Evolutionary conservation across 1,139 yeast species (phyloP).

Genomic region (Blastobotrys illinoisensis): DNA sequence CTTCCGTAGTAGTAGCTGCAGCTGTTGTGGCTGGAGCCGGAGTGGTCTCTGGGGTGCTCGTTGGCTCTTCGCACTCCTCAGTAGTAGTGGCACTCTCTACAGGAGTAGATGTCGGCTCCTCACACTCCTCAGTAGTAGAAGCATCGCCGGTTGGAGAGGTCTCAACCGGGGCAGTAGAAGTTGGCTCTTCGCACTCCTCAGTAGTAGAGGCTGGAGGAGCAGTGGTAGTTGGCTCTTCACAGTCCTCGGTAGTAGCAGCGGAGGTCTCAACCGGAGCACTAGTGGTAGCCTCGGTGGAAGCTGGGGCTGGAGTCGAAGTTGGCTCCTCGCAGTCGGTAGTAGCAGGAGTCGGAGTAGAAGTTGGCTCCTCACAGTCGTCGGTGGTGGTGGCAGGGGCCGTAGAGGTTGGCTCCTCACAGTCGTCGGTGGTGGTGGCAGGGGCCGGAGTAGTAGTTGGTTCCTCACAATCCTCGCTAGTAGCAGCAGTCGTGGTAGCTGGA

Average conservation of each 20-base stretch:
- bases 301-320: neutral
- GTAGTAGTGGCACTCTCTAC: neutral
- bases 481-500: neutral
- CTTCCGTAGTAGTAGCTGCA: neutral
- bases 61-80: neutral
- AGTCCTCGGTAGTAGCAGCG: neutral
- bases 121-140: neutral
- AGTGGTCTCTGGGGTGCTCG: neutral
- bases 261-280: neutral
- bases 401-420: neutral
- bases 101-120: neutral
- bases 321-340: neutral
- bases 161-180: neutral
- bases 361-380: neutral
- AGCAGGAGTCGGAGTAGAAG: neutral
- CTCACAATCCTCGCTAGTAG: neutral
- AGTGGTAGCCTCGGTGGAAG: neutral
- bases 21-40: neutral
- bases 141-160: neutral
- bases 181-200: neutral
- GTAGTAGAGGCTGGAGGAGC: neutral
- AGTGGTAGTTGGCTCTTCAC: neutral
- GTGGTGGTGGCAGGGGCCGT: neutral
- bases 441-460: slow-evolving; percentile 1
- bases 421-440: neutral